A percentile compares a stretch with the other conserved stretches of the same genome.
Evolutionary conservation across 192 early-diverging fungal species (phyloP).

Genomic region (Funneliformis geosporum): DNA sequence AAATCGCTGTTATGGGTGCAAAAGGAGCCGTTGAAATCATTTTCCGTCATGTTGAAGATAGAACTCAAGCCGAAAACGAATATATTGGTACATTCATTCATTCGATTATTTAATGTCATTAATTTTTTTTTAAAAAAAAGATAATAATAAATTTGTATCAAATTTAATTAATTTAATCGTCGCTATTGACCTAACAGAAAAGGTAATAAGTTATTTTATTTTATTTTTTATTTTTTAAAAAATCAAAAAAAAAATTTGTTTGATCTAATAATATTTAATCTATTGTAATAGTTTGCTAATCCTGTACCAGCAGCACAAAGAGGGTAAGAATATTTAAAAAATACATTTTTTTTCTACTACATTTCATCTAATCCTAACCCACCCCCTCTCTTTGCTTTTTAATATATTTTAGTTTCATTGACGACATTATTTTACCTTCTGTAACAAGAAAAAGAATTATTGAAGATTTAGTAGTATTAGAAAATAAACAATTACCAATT

Average conservation of each 20-base stretch:
- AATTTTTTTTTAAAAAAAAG: background rate
- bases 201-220: background rate
- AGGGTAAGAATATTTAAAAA: constrained; percentile 50
- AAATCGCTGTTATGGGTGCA: constrained; percentile 96
- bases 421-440: constrained; percentile 72
- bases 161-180: background rate
- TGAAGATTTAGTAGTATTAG: constrained; percentile 82
- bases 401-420: constrained; percentile 33
- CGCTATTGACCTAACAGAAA: background rate
- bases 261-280: background rate
- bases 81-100: constrained; percentile 64
- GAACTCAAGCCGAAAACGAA: constrained; percentile 75
- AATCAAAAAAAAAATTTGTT: background rate
- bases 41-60: constrained; percentile 70
- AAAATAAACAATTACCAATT: constrained; percentile 71
- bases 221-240: too few relatives aligned
- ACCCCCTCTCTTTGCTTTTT: background rate
- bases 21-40: constrained; percentile 94
- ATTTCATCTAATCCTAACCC: background rate
- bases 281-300: constrained; percentile 71
- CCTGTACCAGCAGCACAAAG: constrained; percentile 91
- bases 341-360: constrained; percentile 11
- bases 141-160: background rate
- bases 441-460: constrained; percentile 80
- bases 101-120: too few relatives aligned